Percentiles rank a stretch among this genome's conserved stretches.
phyloP scores from a whole-genome alignment of 495 filamentous ascomycete genomes.

The Daldinia vernicosa region DNA sequence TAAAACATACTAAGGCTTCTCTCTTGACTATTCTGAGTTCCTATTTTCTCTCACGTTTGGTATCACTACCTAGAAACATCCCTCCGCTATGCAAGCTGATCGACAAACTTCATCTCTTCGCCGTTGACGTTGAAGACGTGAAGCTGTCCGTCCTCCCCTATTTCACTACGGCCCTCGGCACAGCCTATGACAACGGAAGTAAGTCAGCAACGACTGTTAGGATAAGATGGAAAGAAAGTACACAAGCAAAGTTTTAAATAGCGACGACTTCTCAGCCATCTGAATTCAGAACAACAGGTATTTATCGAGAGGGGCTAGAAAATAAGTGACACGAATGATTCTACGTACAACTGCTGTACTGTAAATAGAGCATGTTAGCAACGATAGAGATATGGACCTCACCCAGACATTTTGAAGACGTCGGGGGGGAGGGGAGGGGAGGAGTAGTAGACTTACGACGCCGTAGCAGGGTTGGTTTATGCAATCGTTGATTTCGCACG shows the following conservation, averaged over 20 bases:
- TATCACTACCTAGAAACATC: neutral
- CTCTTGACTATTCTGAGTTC: neutral
- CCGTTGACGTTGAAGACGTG: neutral
- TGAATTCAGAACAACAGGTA: no score
- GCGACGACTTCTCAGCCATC: neutral
- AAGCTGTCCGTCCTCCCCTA: neutral
- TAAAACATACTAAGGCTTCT: neutral
- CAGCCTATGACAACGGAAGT: neutral
- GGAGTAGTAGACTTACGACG: neutral
- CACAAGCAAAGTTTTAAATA: neutral
- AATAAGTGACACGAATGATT: neutral
- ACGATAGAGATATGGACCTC: neutral
- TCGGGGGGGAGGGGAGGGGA: no score
- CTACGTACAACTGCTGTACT: neutral
- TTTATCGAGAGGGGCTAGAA: neutral
- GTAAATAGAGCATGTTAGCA: neutral
- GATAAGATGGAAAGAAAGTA: neutral
- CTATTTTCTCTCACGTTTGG: neutral
- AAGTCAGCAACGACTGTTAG: neutral
- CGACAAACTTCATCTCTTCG: neutral
- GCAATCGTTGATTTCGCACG: neutral
- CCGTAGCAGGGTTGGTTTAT: neutral
- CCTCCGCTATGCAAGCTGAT: neutral
- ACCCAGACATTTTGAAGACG: neutral
- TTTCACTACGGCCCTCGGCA: neutral